phyloP scores from a whole-genome alignment of 75 land plant genomes.

The Larix kaempferi region DNA sequence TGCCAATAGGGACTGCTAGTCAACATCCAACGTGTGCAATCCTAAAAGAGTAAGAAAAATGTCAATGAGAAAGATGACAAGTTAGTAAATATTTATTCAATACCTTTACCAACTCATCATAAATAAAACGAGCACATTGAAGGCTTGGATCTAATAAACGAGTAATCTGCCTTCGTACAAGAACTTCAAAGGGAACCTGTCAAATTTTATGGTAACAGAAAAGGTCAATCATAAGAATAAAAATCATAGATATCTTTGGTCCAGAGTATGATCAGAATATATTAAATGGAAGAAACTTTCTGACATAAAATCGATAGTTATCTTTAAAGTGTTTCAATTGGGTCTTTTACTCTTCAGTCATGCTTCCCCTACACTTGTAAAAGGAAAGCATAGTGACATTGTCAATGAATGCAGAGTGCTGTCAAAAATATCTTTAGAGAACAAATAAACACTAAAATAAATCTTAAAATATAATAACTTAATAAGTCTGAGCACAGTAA shows the following conservation, averaged over 20 bases:
- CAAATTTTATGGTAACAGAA: neutral
- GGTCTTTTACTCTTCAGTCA: neutral
- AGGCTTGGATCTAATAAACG: constrained; percentile 92
- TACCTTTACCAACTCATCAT: constrained; percentile 93
- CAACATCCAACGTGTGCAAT: neutral
- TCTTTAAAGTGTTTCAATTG: neutral
- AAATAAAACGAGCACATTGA: constrained; percentile 93
- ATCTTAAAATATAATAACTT: neutral
- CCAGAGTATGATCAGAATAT: neutral
- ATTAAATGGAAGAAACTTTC: neutral
- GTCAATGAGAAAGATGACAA: constrained; percentile 6
- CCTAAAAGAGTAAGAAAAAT: neutral
- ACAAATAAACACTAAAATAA: neutral
- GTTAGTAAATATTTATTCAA: neutral
- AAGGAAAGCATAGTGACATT: neutral
- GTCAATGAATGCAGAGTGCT: neutral
- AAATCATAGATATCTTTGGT: neutral
- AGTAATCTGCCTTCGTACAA: constrained; percentile 80
- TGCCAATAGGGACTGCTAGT: neutral
- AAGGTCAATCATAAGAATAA: neutral
- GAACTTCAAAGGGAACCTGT: constrained; percentile 95
- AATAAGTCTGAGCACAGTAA: too few species aligned
- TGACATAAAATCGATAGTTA: neutral
- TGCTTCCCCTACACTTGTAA: neutral
- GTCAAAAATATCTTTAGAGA: neutral